These are phyloP conservation scores for Tephrocybe sp. DNA, from an alignment of 768 basidiomycete genomes.

Conservation along the genomic window DNA sequence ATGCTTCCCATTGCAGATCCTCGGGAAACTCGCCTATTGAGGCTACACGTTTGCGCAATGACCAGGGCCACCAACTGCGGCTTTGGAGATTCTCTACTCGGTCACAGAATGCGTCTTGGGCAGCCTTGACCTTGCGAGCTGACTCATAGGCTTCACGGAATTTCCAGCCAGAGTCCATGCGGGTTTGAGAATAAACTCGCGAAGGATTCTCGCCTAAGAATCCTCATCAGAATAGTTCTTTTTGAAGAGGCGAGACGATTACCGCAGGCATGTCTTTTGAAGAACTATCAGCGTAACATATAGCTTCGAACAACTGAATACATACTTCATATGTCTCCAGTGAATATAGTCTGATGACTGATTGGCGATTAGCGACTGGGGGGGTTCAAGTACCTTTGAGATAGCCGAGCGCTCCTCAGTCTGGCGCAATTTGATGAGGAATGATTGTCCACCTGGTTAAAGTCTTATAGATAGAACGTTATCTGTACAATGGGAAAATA, in stretches of 20 bases:
- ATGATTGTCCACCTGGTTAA: conserved; percentile 68
- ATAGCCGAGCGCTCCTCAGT: conserved; percentile 69
- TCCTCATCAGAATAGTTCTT: too few species aligned
- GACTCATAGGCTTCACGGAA: conserved; percentile 73
- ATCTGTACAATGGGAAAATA: neutral
- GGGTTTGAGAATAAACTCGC: conserved; percentile 42
- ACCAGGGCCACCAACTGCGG: conserved; percentile 11
- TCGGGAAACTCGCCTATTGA: conserved; percentile 56
- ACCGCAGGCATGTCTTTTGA: conserved; percentile 64
- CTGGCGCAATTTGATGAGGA: conserved; percentile 72
- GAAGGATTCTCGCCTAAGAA: conserved; percentile 56
- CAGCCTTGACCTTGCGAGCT: conserved; percentile 62
- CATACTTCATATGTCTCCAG: conserved; percentile 80
- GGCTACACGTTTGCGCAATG: conserved; percentile 2
- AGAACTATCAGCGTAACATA: neutral
- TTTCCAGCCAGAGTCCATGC: conserved; percentile 67
- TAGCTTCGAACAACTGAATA: neutral
- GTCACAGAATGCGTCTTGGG: conserved; percentile 68
- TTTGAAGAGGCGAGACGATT: conserved; percentile 14
- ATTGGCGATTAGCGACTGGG: conserved; percentile 48
- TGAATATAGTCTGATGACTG: conserved; percentile 37
- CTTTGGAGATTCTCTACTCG: conserved; percentile 36
- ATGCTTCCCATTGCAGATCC: conserved; percentile 66
- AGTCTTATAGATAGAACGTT: neutral
- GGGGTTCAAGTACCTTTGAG: conserved; percentile 74